These are phyloP conservation scores for Brassica napus DNA, from an alignment of 345 rosid species.

Conservation along the genomic window Da-Ae NC_063448.1:52675001-52675500, in stretches of 20 bases:
- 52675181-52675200: background rate
- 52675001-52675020: too few relatives aligned
- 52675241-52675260: constrained; percentile 27
- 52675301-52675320: background rate
- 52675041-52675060: too few relatives aligned
- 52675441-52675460: constrained; percentile 34
- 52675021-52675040: too few relatives aligned
- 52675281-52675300: background rate
- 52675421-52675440: constrained; percentile 28
- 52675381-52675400: constrained; percentile 29
- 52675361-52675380: constrained; percentile 11
- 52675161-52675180: constrained; percentile 7
- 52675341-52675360: background rate
- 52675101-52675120: constrained; percentile 23
- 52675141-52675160: constrained; percentile 21
- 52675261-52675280: constrained; percentile 14
- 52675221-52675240: constrained; percentile 13
- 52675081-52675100: too few relatives aligned
- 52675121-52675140: constrained; percentile 31
- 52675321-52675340: background rate
- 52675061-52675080: too few relatives aligned
- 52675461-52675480: constrained; percentile 1
- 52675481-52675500: constrained; percentile 10
- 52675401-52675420: constrained; percentile 30
- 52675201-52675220: constrained; percentile 27